Evolutionary conservation across 164 flowering plant species (phyloP), one percentile per base, ranked within the genome.

Genomic region (Stephania cephalantha): DNA sequence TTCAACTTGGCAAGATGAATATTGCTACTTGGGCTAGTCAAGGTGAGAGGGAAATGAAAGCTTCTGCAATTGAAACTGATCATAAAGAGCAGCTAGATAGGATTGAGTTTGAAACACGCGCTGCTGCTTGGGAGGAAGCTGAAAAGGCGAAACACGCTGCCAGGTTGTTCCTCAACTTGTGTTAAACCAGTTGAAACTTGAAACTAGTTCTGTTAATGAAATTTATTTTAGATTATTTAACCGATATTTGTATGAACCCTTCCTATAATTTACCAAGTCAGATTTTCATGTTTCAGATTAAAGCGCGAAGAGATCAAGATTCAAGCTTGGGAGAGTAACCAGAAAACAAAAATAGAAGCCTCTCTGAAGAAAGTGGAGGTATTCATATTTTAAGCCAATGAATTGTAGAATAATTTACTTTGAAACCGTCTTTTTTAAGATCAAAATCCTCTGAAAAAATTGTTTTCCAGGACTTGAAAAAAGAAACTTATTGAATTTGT

Each of bases 11-110:
- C 68, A 94, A 94, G 76, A 81, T 80, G 81, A 94, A 89, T 79
- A 91, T 94, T 85, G 89, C 98, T 73, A 91, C 95, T 5, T 93
- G 98, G 98, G 98, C 98, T 76, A 87, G 95, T 79, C 87, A 88
- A 79, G 90, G 86, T 68, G 93, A 88, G 71, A 90, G 88, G 74
- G 91, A 88, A 65, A 87, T 82, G 68, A 86, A 86, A 74, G 87
- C 87, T 53, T 86, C 91, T 42, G 85, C 90, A 35, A 77, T 83
- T 52, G 86, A 86, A 81, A 80, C 74, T 46, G 31, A 76, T 69
- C 75, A 74, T 48, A 73, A 52, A 9, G 85, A 85, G 53, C 85
- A 81, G 76, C 80, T 72, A n/a, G 46, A 81, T 65, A 87, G 83
- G 76, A 86, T 81, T 84, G 87, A 80, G 69, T 79, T 86, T 76